A percentile compares a stretch with the other conserved stretches of the same genome.
phyloP scores from a whole-genome alignment of 2,329 filamentous ascomycete species.

The Xylaria arbuscula region DNA sequence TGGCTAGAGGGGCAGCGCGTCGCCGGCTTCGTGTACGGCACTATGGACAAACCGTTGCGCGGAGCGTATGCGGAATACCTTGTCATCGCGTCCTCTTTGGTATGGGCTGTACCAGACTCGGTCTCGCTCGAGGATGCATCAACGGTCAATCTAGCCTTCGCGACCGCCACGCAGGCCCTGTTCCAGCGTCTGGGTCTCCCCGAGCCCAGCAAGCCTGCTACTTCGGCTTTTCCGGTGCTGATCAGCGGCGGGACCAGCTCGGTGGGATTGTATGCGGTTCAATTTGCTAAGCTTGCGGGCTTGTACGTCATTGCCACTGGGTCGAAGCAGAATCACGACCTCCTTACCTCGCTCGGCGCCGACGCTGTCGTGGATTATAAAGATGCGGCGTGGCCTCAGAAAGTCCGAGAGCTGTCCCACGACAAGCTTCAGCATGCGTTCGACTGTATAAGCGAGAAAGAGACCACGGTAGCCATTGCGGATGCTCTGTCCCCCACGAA shows the following conservation, averaged over 20 bases:
- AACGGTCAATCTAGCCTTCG: conserved; percentile 54
- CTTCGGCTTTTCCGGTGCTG: conserved; percentile 49
- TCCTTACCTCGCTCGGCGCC: conserved; percentile 43
- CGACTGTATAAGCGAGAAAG: conserved; percentile 48
- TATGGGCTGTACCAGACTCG: conserved; percentile 47
- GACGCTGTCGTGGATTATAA: conserved; percentile 52
- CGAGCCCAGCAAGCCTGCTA: conserved; percentile 48
- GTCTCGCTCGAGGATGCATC: conserved; percentile 47
- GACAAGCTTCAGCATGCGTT: conserved; percentile 57
- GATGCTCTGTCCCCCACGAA: conserved; percentile 48
- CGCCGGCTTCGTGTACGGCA: conserved; percentile 51
- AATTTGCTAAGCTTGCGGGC: conserved; percentile 46
- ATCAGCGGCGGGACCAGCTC: conserved; percentile 46
- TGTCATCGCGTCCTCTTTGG: conserved; percentile 44
- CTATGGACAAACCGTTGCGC: conserved; percentile 33
- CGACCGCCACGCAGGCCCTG: conserved; percentile 56
- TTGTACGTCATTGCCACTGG: conserved; percentile 46
- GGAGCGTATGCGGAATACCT: conserved; percentile 50
- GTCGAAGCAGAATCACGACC: conserved; percentile 44
- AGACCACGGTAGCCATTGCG: conserved; percentile 41
- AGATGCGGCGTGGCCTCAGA: conserved; percentile 58
- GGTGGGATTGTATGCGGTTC: conserved; percentile 47
- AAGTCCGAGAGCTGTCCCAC: conserved; percentile 73
- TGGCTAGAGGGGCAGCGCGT: conserved; percentile 50
- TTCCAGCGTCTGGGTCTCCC: conserved; percentile 48